Conservation (phyloP, 2,329 filamentous ascomycete species). For the Chaetomiaceae sp. region DNA sequence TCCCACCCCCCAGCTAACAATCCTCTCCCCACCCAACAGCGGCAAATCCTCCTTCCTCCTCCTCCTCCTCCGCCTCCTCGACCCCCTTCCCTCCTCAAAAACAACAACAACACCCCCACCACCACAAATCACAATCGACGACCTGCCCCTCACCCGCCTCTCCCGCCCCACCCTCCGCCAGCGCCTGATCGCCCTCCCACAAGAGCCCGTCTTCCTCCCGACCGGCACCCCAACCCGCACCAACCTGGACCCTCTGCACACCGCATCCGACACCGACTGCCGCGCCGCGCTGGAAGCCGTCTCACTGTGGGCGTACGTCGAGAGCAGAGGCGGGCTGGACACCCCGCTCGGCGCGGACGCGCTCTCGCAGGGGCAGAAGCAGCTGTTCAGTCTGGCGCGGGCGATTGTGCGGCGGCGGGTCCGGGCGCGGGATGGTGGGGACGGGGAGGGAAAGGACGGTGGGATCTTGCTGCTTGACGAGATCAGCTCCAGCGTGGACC, state of each 20-base stretch:
- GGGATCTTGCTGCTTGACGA: constrained; percentile 38
- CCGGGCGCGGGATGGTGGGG: constrained; percentile 6
- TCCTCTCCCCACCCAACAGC: constrained; percentile 12
- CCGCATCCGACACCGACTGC: constrained; percentile 30
- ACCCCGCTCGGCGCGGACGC: constrained; percentile 33
- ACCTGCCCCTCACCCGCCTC: constrained; percentile 31
- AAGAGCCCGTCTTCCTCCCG: constrained; percentile 48
- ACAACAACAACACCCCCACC: neutral
- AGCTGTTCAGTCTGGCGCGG: constrained; percentile 57
- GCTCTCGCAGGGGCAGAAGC: constrained; percentile 54
- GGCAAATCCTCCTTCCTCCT: constrained; percentile 41
- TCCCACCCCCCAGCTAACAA: too few relatives aligned
- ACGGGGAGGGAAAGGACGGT: constrained; percentile 2
- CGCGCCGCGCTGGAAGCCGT: constrained; percentile 32
- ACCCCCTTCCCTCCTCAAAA: constrained; percentile 31
- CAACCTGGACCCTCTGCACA: constrained; percentile 38
- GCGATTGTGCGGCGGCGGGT: constrained; percentile 43
- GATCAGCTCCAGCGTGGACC: constrained; percentile 38
- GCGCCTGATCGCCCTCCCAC: constrained; percentile 46
- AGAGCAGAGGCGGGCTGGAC: constrained; percentile 31
- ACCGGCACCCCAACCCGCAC: constrained; percentile 34
- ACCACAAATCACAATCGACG: constrained; percentile 38
- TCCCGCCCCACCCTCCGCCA: constrained; percentile 38
- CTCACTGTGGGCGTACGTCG: constrained; percentile 29
- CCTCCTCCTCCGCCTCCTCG: constrained; percentile 36